Base-by-base conservation (phyloP, 2,329 filamentous ascomycete species). In the Claviceps lovelessii region DNA sequence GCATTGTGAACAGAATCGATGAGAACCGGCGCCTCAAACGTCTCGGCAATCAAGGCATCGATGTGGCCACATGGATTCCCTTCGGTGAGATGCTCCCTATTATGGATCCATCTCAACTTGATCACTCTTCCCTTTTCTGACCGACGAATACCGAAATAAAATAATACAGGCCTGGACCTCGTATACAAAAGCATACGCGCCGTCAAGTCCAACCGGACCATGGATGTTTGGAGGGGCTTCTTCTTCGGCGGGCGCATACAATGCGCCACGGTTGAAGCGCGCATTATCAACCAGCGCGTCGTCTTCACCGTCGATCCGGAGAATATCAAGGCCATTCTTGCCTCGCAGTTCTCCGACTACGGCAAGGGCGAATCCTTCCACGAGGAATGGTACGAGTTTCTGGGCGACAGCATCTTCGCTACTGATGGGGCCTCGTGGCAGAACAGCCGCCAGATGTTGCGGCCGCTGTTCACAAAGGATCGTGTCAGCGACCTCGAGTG, bases 381-480 rank as follows among this genome's bases (percentile, higher is more conserved):
- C 55, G 55, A 65, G 1, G 62, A 68, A 3, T 73, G 76, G 64
- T 61, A 66, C 1, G 74, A 73, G 0, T 70, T 81, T 49, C 67
- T 81, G 8, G 78, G 79, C 3, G 70, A 79, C 57, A 76, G 76
- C 48, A 81, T 83, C 60, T 77, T 93, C 63, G 95, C 90, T 0
- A 94, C 88, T 0, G 90, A 96, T 65, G 85, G 86, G 13, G 74
- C 82, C 31, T 71, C 77, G 53, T 95, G 90, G 90, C 87, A 91
- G 61, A 77, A 78, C 55, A 89, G 84, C 53, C 79, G 90, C n/a
- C 83, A 88, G 59, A 75, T 95, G 57, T 83, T 96, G 58, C 78
- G 90, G 2, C 90, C 90, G 0, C 88, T 94, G 64, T 95, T 95
- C 68, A 83, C 89, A 63, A 86, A 85, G 62, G 86, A 94, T 63